Conservation (phyloP, 78 protist species). For the Tieghemostelium lacteum region DNA sequence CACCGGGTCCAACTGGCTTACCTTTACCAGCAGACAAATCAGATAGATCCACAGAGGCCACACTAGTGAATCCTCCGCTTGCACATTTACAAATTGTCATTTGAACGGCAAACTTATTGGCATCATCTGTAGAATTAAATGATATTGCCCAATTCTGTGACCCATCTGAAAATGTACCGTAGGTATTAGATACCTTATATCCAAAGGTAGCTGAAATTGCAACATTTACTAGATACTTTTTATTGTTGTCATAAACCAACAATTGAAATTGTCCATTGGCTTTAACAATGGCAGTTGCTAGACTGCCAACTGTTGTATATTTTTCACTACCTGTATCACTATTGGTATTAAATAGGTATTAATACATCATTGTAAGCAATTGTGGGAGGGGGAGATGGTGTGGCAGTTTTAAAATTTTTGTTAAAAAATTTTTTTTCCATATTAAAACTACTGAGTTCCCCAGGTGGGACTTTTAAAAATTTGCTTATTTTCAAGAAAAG, state of each 20-base stretch:
- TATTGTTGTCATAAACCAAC: conserved; percentile 45
- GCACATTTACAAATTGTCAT: conserved; percentile 67
- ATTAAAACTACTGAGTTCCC: no score
- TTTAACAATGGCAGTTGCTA: conserved; percentile 50
- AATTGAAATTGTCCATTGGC: conserved; percentile 53
- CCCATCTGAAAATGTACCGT: conserved; percentile 46
- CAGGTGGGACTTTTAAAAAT: no score
- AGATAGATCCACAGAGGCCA: conserved; percentile 16
- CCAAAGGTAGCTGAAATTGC: conserved; percentile 34
- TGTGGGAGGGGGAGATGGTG: no score
- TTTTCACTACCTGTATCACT: conserved; percentile 42
- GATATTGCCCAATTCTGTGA: conserved; percentile 64
- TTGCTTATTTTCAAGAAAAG: no score
- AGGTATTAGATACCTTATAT: conserved; percentile 24
- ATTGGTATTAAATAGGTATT: background rate
- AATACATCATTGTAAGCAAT: no score
- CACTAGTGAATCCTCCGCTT: conserved; percentile 9
- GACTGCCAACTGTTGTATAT: conserved; percentile 51
- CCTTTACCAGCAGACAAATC: conserved; percentile 2
- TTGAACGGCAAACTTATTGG: conserved; percentile 44
- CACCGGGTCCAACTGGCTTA: conserved; percentile 40
- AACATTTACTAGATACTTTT: conserved; percentile 18
- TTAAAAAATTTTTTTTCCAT: no score
- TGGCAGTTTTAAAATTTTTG: no score
- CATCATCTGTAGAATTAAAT: conserved; percentile 48